Base-by-base conservation (phyloP, 352 stramenopile genomes). In the Globisporangium uncinulatum region DNA sequence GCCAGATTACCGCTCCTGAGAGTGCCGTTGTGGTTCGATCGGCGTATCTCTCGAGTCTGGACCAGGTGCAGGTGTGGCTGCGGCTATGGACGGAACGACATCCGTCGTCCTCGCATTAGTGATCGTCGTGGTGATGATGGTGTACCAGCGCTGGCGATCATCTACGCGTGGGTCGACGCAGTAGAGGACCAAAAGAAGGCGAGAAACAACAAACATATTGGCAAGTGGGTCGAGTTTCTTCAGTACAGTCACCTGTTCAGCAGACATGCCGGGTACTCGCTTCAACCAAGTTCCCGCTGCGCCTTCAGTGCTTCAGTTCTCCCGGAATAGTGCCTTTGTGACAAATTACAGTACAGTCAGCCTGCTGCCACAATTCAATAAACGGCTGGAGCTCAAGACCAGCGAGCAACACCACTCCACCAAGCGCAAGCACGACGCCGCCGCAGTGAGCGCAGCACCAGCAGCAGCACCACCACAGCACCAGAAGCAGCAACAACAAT, bases 311-410 rank as follows among this genome's bases (percentile, higher is more conserved):
- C 34, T 39, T 39, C 34, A 39, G 34, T 13, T 8, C 34, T 39
- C 34, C 34, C 8, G 7, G 10, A 8, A 39, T 13, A 39, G 6
- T 39, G 34, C 34, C 6, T 39, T 39, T 39, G 34, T 39, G 34
- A 39, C 34, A 39, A 39, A 39, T 3, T 39, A 13, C 34, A 39
- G 34, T 39, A 39, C 34, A 39, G 34, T 39, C 10, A 39, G 10
- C 10, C 34, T 39, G 34, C 34, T 39, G 34, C 34, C 34, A 39
- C 34, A 39, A 39, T 39, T 39, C 10, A 13, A 39, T 39, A 69
- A 47, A 70, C 69, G 55, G 64, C 54, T 71, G 58, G 65, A 79
- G 45, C 47, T 15, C 24, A 31, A 21, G 32, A 13, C 29, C 19
- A 53, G 24, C 29, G 48, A 53, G 11, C 11, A 41, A 13, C 57